Evolutionary conservation across 441 rosid species (phyloP), one percentile per base, ranked within the genome.

Genomic region (Arabidopsis lyrata): DNA sequence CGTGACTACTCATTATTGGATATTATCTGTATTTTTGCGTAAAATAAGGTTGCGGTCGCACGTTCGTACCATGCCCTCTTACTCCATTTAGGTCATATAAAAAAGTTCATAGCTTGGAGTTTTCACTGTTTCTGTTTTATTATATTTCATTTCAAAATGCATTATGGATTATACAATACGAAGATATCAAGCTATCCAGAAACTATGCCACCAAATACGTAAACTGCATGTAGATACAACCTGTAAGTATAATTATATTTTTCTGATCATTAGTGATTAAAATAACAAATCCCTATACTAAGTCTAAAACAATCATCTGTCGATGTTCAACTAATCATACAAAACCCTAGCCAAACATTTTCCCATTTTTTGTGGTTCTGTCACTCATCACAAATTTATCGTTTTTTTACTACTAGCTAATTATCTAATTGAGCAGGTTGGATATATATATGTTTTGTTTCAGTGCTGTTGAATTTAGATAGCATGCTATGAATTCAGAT

Each of bases 181-280:
- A 44, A 68, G 68, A 67, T 67, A 67, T 8, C 18, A 58, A 39
- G 20, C 12, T 47, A 39, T 70, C 80, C 76, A 64, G 49, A 64
- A 70, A 76, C 63, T 57, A 64, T 70, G 80, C 72, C 80, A 76
- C 76, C 49, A 76, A 63, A 48, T 76, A 70, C 76, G 80, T 76
- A 31, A 70, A 58, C 31, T 70, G 76, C 80, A 76, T 76, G 76
- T 70, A 64, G 67, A 39, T 69, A 41, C 76, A 76, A 63, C 72
- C 56, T 64, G 76, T 64, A 64, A 54, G 44, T 13, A n/a, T 68
- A 29, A 29, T 29, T 29, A 29, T 29, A 29, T 41, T 6, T 63
- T 32, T 62, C 22, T 35, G 52, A 53, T 29, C 31, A 29, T 62
- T 31, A 62, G 34, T 14, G 13, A 59, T 59, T 52, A 32, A 5